Conservation (phyloP, 805 yeast genomes). For the Ogataea nakhonphanomensis region DNA sequence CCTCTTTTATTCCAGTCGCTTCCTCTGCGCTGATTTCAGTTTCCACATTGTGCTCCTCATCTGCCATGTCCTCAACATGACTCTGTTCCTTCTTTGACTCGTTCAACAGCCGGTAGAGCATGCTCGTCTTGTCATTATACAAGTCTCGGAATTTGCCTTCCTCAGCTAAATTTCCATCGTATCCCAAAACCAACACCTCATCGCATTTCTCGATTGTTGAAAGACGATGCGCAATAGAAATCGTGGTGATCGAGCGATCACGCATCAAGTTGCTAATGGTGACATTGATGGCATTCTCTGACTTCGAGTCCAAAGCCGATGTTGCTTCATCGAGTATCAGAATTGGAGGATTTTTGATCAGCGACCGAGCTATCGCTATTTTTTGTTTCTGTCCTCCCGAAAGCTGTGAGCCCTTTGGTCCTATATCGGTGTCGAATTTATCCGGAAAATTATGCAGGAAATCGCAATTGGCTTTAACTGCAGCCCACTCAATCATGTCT, state of each 20-base stretch:
- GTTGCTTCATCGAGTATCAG: slow-evolving; percentile 80
- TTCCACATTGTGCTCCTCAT: slow-evolving; percentile 9
- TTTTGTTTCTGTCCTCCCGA: slow-evolving; percentile 81
- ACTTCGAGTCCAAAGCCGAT: slow-evolving; percentile 85
- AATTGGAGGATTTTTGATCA: slow-evolving; percentile 62
- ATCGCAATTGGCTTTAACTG: slow-evolving; percentile 69
- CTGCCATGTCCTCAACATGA: slow-evolving; percentile 12
- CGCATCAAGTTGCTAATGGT: slow-evolving; percentile 58
- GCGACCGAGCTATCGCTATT: slow-evolving; percentile 71
- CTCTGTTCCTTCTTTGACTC: slow-evolving; percentile 23
- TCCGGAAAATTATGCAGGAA: slow-evolving; percentile 77
- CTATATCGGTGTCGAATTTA: slow-evolving; percentile 78
- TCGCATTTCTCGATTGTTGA: slow-evolving; percentile 84
- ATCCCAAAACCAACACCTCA: slow-evolving; percentile 75
- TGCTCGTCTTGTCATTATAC: slow-evolving; percentile 38
- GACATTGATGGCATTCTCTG: slow-evolving; percentile 79
- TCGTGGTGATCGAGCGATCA: slow-evolving; percentile 64
- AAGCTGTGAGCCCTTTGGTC: slow-evolving; percentile 65
- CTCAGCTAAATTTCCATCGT: slow-evolving; percentile 73
- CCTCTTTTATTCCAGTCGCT: slow-evolving; percentile 9
- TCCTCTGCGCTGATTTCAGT: slow-evolving; percentile 13
- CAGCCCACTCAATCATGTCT: slow-evolving; percentile 61
- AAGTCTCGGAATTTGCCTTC: slow-evolving; percentile 65
- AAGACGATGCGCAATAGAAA: slow-evolving; percentile 88
- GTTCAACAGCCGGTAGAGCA: slow-evolving; percentile 32